Evolutionary conservation across 2,329 filamentous ascomycete genomes (phyloP).

Genomic region (Fusarium anthophilum): DNA sequence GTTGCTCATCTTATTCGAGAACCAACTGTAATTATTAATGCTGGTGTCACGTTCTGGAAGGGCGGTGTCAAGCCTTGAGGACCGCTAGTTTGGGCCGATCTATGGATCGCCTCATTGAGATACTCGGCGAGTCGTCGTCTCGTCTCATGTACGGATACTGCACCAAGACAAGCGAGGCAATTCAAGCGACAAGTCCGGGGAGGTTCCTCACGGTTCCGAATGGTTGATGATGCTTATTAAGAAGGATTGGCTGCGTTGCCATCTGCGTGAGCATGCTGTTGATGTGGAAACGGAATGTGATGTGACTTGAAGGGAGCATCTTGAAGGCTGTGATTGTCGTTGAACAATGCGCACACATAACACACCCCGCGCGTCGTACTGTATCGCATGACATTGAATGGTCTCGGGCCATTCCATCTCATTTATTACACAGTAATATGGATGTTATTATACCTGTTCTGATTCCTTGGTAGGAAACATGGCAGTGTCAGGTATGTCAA

Average conservation of each 20-base stretch:
- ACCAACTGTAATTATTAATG: background rate
- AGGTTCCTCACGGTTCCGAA: background rate
- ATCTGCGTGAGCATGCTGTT: conserved; percentile 16
- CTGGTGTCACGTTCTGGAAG: conserved; percentile 32
- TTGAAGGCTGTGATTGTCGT: conserved; percentile 1
- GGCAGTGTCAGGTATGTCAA: conserved; percentile 23
- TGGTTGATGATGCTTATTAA: conserved; percentile 3
- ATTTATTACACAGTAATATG: background rate
- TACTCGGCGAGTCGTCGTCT: background rate
- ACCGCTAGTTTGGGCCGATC: conserved; percentile 16
- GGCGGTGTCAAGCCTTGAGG: conserved; percentile 26
- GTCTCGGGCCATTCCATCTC: conserved; percentile 5
- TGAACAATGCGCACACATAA: conserved; percentile 1
- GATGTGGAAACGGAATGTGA: conserved; percentile 35
- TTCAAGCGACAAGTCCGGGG: conserved; percentile 6
- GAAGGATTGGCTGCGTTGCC: conserved; percentile 1
- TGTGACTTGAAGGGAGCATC: conserved; percentile 13
- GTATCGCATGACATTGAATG: conserved; percentile 1
- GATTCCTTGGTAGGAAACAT: conserved; percentile 3
- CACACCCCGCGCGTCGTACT: conserved; percentile 3
- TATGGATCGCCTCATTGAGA: conserved; percentile 20
- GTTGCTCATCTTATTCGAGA: background rate
- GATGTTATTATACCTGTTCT: conserved; percentile 2
- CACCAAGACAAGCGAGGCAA: conserved; percentile 8
- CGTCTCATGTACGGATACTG: background rate